Base-by-base conservation (phyloP, 805 yeast genomes). In the Dipodascopsis tothii region DNA sequence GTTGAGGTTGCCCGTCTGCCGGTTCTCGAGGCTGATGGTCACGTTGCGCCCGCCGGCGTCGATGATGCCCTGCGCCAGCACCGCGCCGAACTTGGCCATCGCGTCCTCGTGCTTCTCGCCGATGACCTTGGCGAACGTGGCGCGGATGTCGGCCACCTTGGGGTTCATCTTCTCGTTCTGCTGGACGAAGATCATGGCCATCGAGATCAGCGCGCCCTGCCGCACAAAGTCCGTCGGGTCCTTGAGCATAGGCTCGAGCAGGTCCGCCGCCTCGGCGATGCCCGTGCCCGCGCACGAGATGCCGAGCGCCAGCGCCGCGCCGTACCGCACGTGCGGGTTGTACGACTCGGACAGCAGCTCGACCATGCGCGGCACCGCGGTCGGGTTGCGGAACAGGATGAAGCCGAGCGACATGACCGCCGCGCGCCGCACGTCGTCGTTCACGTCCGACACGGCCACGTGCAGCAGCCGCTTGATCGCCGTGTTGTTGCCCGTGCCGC, bases 1-100 rank as follows among this genome's bases (percentile, higher is more conserved):
- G 65, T 92, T 90, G 53, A 92, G 73, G 18, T 95, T 86, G 48
- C 87, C 94, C 33, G 95, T 86, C 55, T 87, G 88, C 20, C 79
- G 59, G 62, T 88, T 85, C 64, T 92, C 96, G 40, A 90, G 71
- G 55, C 83, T 83, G 52, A 92, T 87, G 0, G 97, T 87, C n/a
- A 84, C 94, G 58, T 92, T 92, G 61, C 97, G 79, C 9, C 98
- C 98, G 66, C 98, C 96, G 7, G 97, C 98, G 68, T 92, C 96
- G 62, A 92, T 80, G 52, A 92, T 90, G 64, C 98, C 98, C 69
- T 90, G 96, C 11, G 95, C 90, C 39, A 92, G 69, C 16, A 96
- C 85, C 23, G 97, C 96, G 61, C 98, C 98, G 66, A 90, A 92
- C 68, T 87, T 88, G 33, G 97, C 96, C 65, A 92, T 75, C 2